Base-by-base conservation (phyloP, 176 grass and related monocot species). In the Cenchrus purpureus region DNA sequence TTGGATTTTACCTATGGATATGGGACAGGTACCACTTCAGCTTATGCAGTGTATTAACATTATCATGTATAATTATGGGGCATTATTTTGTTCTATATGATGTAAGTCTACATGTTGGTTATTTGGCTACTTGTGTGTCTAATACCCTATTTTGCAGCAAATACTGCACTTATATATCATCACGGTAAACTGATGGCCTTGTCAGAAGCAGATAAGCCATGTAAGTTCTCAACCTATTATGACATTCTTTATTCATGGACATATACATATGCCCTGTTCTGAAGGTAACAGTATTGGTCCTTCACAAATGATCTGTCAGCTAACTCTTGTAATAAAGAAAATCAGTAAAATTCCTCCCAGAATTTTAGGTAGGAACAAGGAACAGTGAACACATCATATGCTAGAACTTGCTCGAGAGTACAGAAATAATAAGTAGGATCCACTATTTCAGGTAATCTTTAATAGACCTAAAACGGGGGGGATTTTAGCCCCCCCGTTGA, bases 131-230 rank as follows among this genome's bases (percentile, higher is more conserved):
- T 70, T 71, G 4, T 43, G 83, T 34, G 51, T 60, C 14, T 80
- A 20, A 25, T 44, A 15, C 28, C 37, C 20, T 71, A 42, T 61
- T 85, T 84, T 88, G 52, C 87, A 98, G 96, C 89, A 63, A 98
- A 98, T 82, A 98, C 96, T 20, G 93, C 96, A 69, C 87, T 95
- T 80, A 83, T 98, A 83, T 98, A 98, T 69, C 96, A 98, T 89
- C 87, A 98, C 72, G 96, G 96, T 71, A 98, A 95, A 88, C 93
- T 98, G 55, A 89, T 98, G 80, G 91, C 96, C 60, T 86, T 98
- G 65, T 92, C 87, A 51, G 96, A 98, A 90, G 89, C 87, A 51
- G 93, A 98, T 91, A 98, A 98, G 7, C 93, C 96, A 12, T 98
- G 96, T 98, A 94, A 98, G 96, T 88, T 62, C 59, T 86, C 46